phyloP scores from a whole-genome alignment of 1,284 basidiomycete genomes.

The Ustilago shanxiensis region DNA sequence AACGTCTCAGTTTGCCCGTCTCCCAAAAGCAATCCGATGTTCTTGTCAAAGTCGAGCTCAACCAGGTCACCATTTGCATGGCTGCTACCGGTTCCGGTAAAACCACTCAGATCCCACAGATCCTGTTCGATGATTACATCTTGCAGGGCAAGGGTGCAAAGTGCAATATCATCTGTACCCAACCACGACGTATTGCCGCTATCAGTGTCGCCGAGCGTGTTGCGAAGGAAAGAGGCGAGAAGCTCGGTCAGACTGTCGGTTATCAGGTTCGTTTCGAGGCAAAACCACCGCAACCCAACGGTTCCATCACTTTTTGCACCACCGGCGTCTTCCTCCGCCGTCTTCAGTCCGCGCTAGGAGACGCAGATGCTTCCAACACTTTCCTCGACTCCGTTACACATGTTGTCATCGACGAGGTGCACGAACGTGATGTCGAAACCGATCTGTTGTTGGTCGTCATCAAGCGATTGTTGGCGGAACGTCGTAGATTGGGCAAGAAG shows the following conservation, averaged over 20 bases:
- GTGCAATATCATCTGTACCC: slow-evolving; percentile 94
- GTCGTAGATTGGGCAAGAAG: slow-evolving; percentile 77
- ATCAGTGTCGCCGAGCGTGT: slow-evolving; percentile 93
- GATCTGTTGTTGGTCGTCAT: slow-evolving; percentile 91
- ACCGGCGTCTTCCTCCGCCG: slow-evolving; percentile 90
- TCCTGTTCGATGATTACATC: slow-evolving; percentile 89
- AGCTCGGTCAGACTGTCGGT: slow-evolving; percentile 81
- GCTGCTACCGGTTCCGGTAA: slow-evolving; percentile 96
- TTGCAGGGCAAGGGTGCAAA: slow-evolving; percentile 81
- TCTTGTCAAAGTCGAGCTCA: slow-evolving; percentile 77
- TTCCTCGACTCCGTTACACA: slow-evolving; percentile 87
- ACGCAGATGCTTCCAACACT: slow-evolving; percentile 49
- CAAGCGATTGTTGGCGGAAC: slow-evolving; percentile 84
- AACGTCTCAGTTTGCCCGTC: slow-evolving; percentile 81
- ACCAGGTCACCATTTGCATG: slow-evolving; percentile 93
- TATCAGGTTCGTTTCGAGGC: slow-evolving; percentile 94
- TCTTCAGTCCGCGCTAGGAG: slow-evolving; percentile 81
- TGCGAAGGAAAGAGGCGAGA: slow-evolving; percentile 87
- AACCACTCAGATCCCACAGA: slow-evolving; percentile 94
- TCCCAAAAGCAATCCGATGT: slow-evolving; percentile 63
- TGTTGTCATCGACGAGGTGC: slow-evolving; percentile 94
- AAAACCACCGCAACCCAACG: slow-evolving; percentile 83
- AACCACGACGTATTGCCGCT: slow-evolving; percentile 91
- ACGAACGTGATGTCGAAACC: slow-evolving; percentile 94
- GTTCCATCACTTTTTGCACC: slow-evolving; percentile 90